Evolutionary conservation across 163 green algal species (phyloP).

Genomic region (Scenedesmus sp.): DNA sequence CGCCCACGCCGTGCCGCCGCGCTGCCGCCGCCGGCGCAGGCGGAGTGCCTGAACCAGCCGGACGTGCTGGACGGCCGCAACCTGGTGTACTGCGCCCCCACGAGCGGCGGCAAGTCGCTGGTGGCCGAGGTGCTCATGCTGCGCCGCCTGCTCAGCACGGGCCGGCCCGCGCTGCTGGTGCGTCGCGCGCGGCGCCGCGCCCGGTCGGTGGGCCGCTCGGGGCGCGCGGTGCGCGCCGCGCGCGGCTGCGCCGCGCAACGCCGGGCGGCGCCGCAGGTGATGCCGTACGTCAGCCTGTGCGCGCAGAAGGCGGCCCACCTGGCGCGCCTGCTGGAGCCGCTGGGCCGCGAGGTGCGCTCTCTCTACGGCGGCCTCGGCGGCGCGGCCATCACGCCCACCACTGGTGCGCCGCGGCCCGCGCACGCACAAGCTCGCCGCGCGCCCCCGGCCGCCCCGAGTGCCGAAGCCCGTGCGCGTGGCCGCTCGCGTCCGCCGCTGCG

Average conservation of each 20-base stretch:
- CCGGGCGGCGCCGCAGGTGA: conserved; percentile 79
- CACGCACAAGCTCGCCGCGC: not conserved
- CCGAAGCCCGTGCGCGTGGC: too few relatives aligned
- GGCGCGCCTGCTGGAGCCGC: conserved; percentile 70
- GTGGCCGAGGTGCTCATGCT: conserved; percentile 94
- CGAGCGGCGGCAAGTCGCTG: conserved; percentile 93
- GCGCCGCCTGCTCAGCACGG: conserved; percentile 68
- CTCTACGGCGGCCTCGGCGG: conserved; percentile 76
- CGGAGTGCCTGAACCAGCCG: conserved; percentile 70
- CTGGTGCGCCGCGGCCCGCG: conserved; percentile 39
- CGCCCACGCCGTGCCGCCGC: not conserved
- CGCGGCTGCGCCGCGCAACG: too few relatives aligned
- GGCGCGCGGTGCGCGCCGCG: too few relatives aligned
- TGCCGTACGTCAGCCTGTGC: conserved; percentile 91
- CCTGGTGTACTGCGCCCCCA: conserved; percentile 95
- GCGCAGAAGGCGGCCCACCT: conserved; percentile 87
- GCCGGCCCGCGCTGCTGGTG: conserved; percentile 37
- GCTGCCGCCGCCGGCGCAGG: conserved; percentile 67
- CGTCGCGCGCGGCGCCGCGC: too few relatives aligned
- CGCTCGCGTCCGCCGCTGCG: not conserved
- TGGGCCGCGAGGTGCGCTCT: conserved; percentile 66
- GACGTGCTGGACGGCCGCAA: conserved; percentile 80
- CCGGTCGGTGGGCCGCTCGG: too few relatives aligned
- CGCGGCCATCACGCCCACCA: conserved; percentile 43
- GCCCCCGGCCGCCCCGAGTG: too few relatives aligned